These are phyloP conservation scores for Oxyria digyna DNA, from an alignment of 148 eudicot genomes.

Conservation along the genomic window DNA sequence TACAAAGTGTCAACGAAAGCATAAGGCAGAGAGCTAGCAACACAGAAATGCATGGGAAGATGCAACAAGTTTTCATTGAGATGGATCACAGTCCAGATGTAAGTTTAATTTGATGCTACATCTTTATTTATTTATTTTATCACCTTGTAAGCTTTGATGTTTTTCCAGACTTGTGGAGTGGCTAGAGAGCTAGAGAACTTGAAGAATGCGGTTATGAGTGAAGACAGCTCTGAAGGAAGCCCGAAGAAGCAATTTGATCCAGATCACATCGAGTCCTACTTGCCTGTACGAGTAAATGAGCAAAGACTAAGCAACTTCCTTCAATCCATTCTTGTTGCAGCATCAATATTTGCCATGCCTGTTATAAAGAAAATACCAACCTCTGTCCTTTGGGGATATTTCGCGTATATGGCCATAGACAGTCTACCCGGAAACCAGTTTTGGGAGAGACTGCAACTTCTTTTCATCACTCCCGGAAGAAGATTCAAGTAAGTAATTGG, in stretches of 20 bases:
- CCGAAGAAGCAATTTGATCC: background rate
- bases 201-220: constrained; percentile 8
- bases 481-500: no score
- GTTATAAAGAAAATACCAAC: constrained; percentile 48
- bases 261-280: constrained; percentile 19
- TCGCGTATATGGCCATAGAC: constrained; percentile 60
- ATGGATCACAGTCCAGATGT: constrained; percentile 13
- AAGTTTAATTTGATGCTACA: no score
- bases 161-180: background rate
- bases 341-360: constrained; percentile 39
- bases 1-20: constrained; percentile 24
- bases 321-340: constrained; percentile 46
- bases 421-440: constrained; percentile 73
- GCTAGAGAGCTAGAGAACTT: constrained; percentile 8
- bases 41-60: constrained; percentile 20
- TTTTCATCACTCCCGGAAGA: constrained; percentile 37
- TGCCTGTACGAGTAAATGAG: constrained; percentile 65
- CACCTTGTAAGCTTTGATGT: no score
- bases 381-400: constrained; percentile 71
- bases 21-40: constrained; percentile 13
- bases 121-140: no score
- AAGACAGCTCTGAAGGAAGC: background rate
- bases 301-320: constrained; percentile 64
- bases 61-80: constrained; percentile 23
- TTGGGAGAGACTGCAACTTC: constrained; percentile 44